These are phyloP conservation scores for Xerocomellus amylosporus DNA, from an alignment of 768 basidiomycete species.

Conservation along the genomic window DNA sequence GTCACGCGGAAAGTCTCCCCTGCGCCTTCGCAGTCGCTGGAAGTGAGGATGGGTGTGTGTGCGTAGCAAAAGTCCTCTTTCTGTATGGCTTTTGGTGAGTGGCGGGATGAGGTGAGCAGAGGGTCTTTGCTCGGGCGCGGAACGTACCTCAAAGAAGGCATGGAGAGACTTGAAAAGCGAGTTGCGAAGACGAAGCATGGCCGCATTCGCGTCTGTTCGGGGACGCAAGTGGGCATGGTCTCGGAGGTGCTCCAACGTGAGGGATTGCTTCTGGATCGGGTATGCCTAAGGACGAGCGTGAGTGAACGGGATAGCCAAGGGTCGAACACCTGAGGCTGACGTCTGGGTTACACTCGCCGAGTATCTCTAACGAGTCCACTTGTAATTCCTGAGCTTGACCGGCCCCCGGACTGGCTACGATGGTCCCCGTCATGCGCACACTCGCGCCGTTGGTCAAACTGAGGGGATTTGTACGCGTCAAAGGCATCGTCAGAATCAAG, in stretches of 20 bases:
- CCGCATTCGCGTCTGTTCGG: conserved; percentile 66
- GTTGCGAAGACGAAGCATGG: conserved; percentile 75
- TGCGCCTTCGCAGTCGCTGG: conserved; percentile 93
- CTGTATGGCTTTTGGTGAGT: conserved; percentile 39
- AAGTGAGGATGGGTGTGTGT: conserved; percentile 86
- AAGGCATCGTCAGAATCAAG: neutral
- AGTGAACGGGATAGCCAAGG: neutral
- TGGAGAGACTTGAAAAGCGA: conserved; percentile 53
- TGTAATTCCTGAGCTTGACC: conserved; percentile 54
- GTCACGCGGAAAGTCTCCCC: conserved; percentile 85
- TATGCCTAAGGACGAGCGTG: conserved; percentile 52
- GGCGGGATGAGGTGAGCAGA: conserved; percentile 1
- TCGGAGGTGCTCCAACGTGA: conserved; percentile 76
- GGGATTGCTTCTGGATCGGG: conserved; percentile 88
- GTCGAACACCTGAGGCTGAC: conserved; percentile 30
- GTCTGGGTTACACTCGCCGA: conserved; percentile 60
- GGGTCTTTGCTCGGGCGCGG: neutral
- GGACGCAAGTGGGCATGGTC: conserved; percentile 87
- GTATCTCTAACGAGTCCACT: conserved; percentile 45
- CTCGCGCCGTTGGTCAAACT: conserved; percentile 56
- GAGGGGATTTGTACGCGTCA: conserved; percentile 5
- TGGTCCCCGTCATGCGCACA: conserved; percentile 46
- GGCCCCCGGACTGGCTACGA: conserved; percentile 45
- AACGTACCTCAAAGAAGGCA: conserved; percentile 68
- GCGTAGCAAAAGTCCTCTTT: conserved; percentile 72